Conservation (phyloP, 2,329 filamentous ascomycete species). For the Coleophoma crateriformis region DNA sequence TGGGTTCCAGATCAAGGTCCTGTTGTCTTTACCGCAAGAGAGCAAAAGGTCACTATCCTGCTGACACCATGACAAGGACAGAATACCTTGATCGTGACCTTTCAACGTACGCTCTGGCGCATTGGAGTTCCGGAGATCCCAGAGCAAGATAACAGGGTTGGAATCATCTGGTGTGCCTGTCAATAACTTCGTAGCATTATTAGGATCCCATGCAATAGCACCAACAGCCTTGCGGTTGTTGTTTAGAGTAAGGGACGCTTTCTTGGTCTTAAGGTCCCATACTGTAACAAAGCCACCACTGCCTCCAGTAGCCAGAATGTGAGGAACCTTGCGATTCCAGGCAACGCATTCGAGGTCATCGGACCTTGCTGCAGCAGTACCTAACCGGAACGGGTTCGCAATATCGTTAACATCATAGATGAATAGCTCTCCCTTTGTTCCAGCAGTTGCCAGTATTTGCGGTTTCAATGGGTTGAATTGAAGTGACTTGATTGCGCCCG, state of each 20-base stretch:
- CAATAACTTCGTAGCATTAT: conserved; percentile 88
- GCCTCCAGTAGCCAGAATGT: conserved; percentile 92
- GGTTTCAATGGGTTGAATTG: conserved; percentile 95
- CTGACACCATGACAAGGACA: conserved; percentile 92
- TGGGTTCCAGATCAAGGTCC: conserved; percentile 93
- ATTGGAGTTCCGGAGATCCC: conserved; percentile 95
- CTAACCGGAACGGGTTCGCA: conserved; percentile 80
- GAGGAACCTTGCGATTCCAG: conserved; percentile 97
- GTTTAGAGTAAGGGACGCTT: conserved; percentile 92
- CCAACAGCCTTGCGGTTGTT: conserved; percentile 91
- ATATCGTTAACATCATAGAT: conserved; percentile 93
- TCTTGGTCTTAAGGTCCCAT: conserved; percentile 98
- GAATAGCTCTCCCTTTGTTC: conserved; percentile 92
- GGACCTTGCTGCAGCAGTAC: conserved; percentile 79
- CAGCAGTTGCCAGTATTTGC: conserved; percentile 86
- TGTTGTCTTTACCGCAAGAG: conserved; percentile 94
- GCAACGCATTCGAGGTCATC: conserved; percentile 96
- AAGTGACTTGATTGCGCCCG: conserved; percentile 84
- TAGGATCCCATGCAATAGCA: conserved; percentile 94
- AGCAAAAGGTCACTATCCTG: conserved; percentile 86
- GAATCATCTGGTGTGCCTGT: conserved; percentile 89
- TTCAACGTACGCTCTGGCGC: conserved; percentile 83
- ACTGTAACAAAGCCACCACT: conserved; percentile 93
- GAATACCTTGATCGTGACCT: conserved; percentile 89
- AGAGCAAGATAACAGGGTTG: conserved; percentile 81